A percentile compares a stretch with the other conserved stretches of the same genome.
phyloP scores from a whole-genome alignment of 2,329 filamentous ascomycete genomes.

The Calonectria pteridis region DNA sequence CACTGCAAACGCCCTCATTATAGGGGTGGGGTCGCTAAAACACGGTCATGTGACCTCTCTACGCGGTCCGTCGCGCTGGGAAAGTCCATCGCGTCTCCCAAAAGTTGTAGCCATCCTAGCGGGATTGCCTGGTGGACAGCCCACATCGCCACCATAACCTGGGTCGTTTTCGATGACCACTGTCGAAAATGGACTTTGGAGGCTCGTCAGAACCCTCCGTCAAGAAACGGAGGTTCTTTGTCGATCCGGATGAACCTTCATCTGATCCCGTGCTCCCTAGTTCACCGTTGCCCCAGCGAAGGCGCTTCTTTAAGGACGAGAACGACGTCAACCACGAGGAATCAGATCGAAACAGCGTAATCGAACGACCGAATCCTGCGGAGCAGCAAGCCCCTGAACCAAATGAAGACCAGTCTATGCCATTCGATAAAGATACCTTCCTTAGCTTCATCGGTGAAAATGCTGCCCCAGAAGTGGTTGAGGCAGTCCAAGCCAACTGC shows the following conservation, averaged over 20 bases:
- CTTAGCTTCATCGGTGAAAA: slow-evolving; percentile 71
- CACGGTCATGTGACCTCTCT: slow-evolving; percentile 56
- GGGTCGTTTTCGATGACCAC: slow-evolving; percentile 27
- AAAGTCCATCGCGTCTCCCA: slow-evolving; percentile 54
- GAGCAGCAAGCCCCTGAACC: slow-evolving; percentile 29
- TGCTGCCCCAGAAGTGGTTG: slow-evolving; percentile 62
- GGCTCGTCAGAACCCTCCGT: slow-evolving; percentile 57
- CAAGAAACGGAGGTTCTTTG: slow-evolving; percentile 59
- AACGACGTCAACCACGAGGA: slow-evolving; percentile 38
- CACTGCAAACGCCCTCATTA: neutral
- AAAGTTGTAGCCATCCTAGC: slow-evolving; percentile 13
- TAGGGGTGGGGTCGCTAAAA: slow-evolving; percentile 30
- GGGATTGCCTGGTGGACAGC: slow-evolving; percentile 13
- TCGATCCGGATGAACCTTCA: slow-evolving; percentile 48
- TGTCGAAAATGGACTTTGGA: slow-evolving; percentile 53
- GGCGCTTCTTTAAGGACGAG: slow-evolving; percentile 45
- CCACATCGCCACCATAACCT: slow-evolving; percentile 11
- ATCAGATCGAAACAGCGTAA: slow-evolving; percentile 26
- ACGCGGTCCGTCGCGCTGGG: slow-evolving; percentile 51
- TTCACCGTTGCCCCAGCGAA: slow-evolving; percentile 40
- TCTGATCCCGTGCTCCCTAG: slow-evolving; percentile 42
- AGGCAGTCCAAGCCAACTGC: slow-evolving; percentile 65
- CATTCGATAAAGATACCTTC: slow-evolving; percentile 70
- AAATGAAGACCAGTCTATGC: slow-evolving; percentile 35
- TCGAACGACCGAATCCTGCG: slow-evolving; percentile 19